These are phyloP conservation scores for Calvatia gigantea DNA, from an alignment of 768 basidiomycete genomes.

Conservation along the genomic window DNA sequence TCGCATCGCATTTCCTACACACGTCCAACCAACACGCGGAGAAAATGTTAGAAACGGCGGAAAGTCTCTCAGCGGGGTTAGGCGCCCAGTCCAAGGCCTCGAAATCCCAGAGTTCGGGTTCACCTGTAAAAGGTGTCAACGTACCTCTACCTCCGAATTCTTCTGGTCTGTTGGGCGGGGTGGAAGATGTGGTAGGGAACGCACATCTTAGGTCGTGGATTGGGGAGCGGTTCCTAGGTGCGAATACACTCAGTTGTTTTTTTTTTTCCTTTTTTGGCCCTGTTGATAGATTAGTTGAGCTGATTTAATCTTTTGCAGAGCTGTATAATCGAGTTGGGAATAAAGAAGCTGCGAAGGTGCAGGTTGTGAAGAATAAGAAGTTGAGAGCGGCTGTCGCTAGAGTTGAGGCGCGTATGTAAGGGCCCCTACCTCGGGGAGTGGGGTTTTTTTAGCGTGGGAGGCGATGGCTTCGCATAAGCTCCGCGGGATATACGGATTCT, in stretches of 20 bases:
- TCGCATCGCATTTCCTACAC: conserved; percentile 67
- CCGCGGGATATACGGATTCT: not conserved
- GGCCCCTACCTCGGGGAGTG: no score
- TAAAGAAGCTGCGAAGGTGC: conserved; percentile 40
- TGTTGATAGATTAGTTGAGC: not conserved
- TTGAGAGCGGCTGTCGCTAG: conserved; percentile 22
- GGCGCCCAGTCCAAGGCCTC: conserved; percentile 39
- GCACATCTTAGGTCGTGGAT: conserved; percentile 68
- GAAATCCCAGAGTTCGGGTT: conserved; percentile 1
- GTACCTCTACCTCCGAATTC: not conserved
- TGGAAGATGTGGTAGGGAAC: conserved; percentile 47
- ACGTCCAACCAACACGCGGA: conserved; percentile 68
- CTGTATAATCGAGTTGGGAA: conserved; percentile 57
- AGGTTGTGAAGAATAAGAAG: conserved; percentile 39
- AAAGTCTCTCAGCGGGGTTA: conserved; percentile 68
- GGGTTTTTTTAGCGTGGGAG: not conserved
- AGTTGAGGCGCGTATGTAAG: conserved; percentile 17
- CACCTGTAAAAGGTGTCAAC: conserved; percentile 2
- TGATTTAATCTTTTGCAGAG: conserved; percentile 33
- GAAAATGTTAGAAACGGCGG: conserved; percentile 62
- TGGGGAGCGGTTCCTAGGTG: conserved; percentile 66
- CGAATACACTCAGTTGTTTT: conserved; percentile 18
- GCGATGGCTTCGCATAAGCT: not conserved
- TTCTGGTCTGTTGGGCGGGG: no score
- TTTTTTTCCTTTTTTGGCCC: conserved; percentile 1